phyloP scores from a whole-genome alignment of 805 yeast genomes.

The Saturnispora gosingensis region DNA sequence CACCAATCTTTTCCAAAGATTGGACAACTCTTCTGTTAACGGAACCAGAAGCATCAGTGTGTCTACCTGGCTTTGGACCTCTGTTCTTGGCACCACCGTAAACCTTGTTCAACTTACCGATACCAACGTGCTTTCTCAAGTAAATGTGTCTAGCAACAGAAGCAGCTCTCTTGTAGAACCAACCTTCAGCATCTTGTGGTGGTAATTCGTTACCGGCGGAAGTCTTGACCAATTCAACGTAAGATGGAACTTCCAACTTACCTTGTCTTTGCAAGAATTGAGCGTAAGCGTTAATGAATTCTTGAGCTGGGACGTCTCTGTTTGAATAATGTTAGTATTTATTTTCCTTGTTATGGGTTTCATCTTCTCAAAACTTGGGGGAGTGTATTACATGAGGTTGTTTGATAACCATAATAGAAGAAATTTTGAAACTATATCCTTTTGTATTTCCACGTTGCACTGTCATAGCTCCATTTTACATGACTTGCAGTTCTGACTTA shows the following conservation, averaged over 20 bases:
- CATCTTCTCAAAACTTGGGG: too few relatives aligned
- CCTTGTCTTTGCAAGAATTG: constrained; percentile 99
- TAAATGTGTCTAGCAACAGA: constrained; percentile 99
- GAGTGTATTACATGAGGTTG: background rate
- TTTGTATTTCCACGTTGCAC: too few relatives aligned
- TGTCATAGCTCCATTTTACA: too few relatives aligned
- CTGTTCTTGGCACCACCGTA: constrained; percentile 99
- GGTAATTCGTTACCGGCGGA: constrained; percentile 98
- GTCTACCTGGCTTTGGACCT: constrained; percentile 98
- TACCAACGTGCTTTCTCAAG: constrained; percentile 99
- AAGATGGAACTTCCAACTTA: constrained; percentile 98
- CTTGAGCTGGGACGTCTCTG: constrained; percentile 99
- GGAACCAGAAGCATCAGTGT: constrained; percentile 98
- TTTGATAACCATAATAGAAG: too few relatives aligned
- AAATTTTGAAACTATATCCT: too few relatives aligned
- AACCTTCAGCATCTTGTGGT: constrained; percentile 98
- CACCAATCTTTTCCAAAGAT: constrained; percentile 97
- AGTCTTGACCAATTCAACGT: constrained; percentile 99
- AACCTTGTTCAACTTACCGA: constrained; percentile 96
- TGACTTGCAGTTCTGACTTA: too few relatives aligned
- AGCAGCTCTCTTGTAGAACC: constrained; percentile 99
- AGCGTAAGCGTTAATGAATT: constrained; percentile 98
- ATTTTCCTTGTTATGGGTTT: background rate
- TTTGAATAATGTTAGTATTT: constrained; percentile 15
- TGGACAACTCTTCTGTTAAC: constrained; percentile 98